A percentile compares a stretch with the other conserved stretches of the same genome.
These are phyloP conservation scores for Coleophoma crateriformis DNA, from an alignment of 2,329 filamentous ascomycete species.

Conservation along the genomic window DNA sequence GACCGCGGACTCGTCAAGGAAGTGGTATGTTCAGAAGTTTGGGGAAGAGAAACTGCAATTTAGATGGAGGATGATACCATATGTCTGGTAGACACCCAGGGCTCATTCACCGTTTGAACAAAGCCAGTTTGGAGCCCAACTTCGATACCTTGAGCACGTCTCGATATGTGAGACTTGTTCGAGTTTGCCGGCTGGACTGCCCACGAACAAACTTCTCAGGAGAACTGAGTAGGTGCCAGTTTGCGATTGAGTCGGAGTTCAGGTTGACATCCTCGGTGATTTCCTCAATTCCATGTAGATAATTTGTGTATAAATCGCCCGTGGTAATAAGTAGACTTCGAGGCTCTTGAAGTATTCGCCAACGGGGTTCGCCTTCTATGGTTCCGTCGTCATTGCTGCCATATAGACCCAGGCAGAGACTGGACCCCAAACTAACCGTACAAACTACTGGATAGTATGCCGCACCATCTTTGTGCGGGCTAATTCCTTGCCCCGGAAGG, in stretches of 20 bases:
- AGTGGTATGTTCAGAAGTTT: constrained; percentile 77
- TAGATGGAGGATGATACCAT: constrained; percentile 74
- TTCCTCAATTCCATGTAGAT: constrained; percentile 71
- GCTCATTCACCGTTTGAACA: constrained; percentile 16
- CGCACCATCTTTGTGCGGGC: constrained; percentile 90
- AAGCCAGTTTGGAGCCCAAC: constrained; percentile 56
- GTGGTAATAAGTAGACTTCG: constrained; percentile 74
- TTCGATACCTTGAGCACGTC: constrained; percentile 82
- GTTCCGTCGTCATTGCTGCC: constrained; percentile 56
- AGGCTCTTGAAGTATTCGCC: constrained; percentile 73
- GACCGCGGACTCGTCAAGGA: constrained; percentile 71
- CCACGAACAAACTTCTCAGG: constrained; percentile 41
- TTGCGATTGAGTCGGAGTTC: constrained; percentile 54
- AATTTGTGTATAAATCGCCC: constrained; percentile 60
- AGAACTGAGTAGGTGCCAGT: constrained; percentile 63
- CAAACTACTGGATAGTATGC: constrained; percentile 87
- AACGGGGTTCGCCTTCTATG: constrained; percentile 43
- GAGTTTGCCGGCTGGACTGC: constrained; percentile 48
- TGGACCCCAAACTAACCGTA: constrained; percentile 78
- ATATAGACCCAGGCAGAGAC: constrained; percentile 74
- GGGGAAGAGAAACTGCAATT: constrained; percentile 55
- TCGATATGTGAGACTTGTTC: constrained; percentile 74
- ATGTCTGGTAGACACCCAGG: constrained; percentile 42
- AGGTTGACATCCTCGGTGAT: constrained; percentile 62
- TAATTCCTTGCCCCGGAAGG: constrained; percentile 81